Evolutionary conservation across 139 green algal genomes (phyloP), one percentile per base, ranked within the genome.

Genomic region (Pleodorina starrii): DNA sequence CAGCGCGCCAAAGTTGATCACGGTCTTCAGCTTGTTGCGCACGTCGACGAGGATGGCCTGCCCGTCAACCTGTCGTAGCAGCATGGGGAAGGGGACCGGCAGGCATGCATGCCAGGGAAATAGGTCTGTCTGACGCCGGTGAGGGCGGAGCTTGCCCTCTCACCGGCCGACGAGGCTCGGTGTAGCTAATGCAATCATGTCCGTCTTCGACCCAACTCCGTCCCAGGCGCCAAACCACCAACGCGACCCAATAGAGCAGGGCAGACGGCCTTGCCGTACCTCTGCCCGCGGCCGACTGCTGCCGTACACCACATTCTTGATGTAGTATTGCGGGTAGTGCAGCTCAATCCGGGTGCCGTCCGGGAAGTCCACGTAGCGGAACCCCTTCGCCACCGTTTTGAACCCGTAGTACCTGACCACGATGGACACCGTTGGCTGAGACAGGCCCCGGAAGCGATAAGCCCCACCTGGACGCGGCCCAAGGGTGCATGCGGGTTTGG

Each of bases 321-420:
- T 91, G 88, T 93, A 92, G 85, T 97, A 97, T 16, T 86, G 54
- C 14, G 96, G 96, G 89, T 95, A 97, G 29, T 86, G 76, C 19
- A 98, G 91, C 51, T 96, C 92, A 12, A 97, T 95, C 6, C 83
- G n/a, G 10, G 75, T 90, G 46, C 96, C 96, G 73, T 98, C 95
- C 21, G 59, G 36, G 77, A 98, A 97, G 42, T 90, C 79, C 16
- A 98, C 43, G 23, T 86, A 87, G 0, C 96, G 91, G 44, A 89
- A 92, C 17, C 96, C 96, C 42, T 94, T 94, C 25, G 95, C 95
- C 17, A 93, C 89, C 48, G 96, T 97, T 89, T 95, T 96, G 59
- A 98, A 94, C 32, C 93, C 92, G 75, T 97, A 96, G 32, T 91
- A 92, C 77, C 95, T 96, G 46, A 95, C 60, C 50, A 93, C 51